Conservation (phyloP, 345 rosid species). For the Psidium friedrichsthalianum region DNA sequence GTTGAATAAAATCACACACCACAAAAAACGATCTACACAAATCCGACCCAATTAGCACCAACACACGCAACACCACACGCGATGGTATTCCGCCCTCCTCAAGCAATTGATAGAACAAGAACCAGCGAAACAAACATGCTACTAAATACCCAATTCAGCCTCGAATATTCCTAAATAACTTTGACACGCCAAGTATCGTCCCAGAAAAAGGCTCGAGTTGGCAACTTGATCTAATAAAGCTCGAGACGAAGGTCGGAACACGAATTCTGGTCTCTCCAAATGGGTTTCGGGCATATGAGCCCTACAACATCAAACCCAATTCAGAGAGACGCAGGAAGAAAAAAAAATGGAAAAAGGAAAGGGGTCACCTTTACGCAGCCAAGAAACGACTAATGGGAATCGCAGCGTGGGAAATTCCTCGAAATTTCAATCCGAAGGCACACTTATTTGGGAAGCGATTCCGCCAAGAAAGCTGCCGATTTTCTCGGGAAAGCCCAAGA, state of each 20-base stretch:
- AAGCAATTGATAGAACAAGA: slow-evolving; percentile 2
- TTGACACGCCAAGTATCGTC: slow-evolving; percentile 5
- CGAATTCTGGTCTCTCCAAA: slow-evolving; percentile 12
- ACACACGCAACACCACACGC: neutral
- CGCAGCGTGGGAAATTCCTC: neutral
- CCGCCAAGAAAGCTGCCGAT: neutral
- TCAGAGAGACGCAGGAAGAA: slow-evolving; percentile 14
- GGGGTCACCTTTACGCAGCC: neutral
- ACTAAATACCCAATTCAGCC: neutral
- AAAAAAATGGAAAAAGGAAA: neutral
- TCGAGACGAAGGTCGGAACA: neutral
- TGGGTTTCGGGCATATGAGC: slow-evolving; percentile 9
- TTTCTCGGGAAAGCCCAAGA: slow-evolving; percentile 6
- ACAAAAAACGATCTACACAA: neutral
- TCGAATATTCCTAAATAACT: slow-evolving; percentile 7
- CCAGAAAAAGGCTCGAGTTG: neutral
- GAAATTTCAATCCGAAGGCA: neutral
- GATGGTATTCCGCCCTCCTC: neutral
- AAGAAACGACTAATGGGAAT: neutral
- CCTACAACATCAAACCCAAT: slow-evolving; percentile 24
- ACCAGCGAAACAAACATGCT: slow-evolving; percentile 2
- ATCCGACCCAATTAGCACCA: neutral
- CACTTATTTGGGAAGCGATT: slow-evolving; percentile 16
- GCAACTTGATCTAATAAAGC: neutral
- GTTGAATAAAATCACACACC: neutral